These are phyloP conservation scores for Exsudoporus frostii DNA, from an alignment of 768 basidiomycete genomes.

Conservation along the genomic window DNA sequence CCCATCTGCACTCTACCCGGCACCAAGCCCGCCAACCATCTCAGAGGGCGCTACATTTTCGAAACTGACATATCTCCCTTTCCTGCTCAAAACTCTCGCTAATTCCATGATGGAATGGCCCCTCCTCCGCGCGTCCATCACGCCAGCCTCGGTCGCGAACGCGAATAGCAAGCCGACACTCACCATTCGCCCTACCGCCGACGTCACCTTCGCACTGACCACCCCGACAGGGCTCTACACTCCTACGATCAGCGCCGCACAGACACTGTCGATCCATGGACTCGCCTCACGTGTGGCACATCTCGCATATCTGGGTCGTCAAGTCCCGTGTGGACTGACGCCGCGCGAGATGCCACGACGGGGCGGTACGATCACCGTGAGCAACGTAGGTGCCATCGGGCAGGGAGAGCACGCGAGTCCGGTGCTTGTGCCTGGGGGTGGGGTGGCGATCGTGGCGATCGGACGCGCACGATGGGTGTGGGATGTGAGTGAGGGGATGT, in stretches of 20 bases:
- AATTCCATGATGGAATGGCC: conserved; percentile 84
- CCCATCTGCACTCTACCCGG: conserved; percentile 38
- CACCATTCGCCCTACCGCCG: conserved; percentile 68
- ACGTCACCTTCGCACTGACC: conserved; percentile 74
- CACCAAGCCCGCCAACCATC: conserved; percentile 41
- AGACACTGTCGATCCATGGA: conserved; percentile 54
- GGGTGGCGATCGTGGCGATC: conserved; percentile 81
- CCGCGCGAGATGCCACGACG: conserved; percentile 67
- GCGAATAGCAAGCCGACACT: conserved; percentile 54
- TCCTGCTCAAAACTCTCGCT: conserved; percentile 79
- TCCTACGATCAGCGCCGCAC: conserved; percentile 59
- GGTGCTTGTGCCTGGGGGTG: conserved; percentile 77
- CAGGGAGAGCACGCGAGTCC: conserved; percentile 68
- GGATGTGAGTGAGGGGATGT: conserved; percentile 53
- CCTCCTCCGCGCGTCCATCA: conserved; percentile 73
- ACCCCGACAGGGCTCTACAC: conserved; percentile 84
- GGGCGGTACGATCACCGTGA: conserved; percentile 78
- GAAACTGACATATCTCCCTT: conserved; percentile 75
- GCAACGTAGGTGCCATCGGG: conserved; percentile 81
- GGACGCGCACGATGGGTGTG: conserved; percentile 76
- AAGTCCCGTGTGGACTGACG: conserved; percentile 62
- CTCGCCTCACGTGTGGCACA: conserved; percentile 61
- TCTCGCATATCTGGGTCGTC: conserved; percentile 62
- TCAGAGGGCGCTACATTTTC: conserved; percentile 55
- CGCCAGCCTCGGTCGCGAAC: conserved; percentile 32